Evolutionary conservation across 75 land plant genomes (phyloP).

Genomic region (Cunninghamia lanceolata): DNA sequence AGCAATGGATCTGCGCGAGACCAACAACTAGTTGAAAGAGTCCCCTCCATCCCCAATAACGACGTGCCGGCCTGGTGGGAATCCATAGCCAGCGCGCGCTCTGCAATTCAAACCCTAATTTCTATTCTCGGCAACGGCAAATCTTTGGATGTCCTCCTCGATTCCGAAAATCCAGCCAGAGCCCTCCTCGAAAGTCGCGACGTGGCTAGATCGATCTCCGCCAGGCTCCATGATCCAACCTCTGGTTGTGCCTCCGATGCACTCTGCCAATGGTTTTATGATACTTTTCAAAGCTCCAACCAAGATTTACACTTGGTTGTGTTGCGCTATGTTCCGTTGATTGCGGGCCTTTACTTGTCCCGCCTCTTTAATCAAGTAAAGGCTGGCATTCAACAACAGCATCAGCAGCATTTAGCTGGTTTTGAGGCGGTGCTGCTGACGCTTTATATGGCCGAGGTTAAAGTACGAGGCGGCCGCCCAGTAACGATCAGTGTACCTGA

Average conservation of each 20-base stretch:
- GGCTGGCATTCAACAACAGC: slow-evolving; percentile 1
- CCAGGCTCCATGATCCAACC: slow-evolving; percentile 39
- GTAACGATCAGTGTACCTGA: slow-evolving; percentile 67
- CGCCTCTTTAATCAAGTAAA: slow-evolving; percentile 24
- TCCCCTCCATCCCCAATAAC: neutral
- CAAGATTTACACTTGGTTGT: slow-evolving; percentile 78
- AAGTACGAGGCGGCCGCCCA: slow-evolving; percentile 63
- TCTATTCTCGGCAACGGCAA: slow-evolving; percentile 25
- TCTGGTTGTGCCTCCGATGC: slow-evolving; percentile 86
- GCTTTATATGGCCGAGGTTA: slow-evolving; percentile 61
- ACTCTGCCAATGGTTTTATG: slow-evolving; percentile 97
- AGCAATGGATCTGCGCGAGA: neutral
- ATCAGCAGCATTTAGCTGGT: slow-evolving; percentile 65
- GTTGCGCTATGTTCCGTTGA: slow-evolving; percentile 57
- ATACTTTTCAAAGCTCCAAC: slow-evolving; percentile 73
- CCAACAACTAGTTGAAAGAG: neutral
- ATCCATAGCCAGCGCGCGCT: slow-evolving; percentile 21
- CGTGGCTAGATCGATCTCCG: slow-evolving; percentile 48
- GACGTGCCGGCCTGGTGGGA: slow-evolving; percentile 11
- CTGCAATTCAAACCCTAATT: slow-evolving; percentile 69
- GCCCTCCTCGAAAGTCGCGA: slow-evolving; percentile 62
- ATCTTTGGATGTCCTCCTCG: slow-evolving; percentile 44
- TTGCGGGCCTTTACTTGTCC: slow-evolving; percentile 68
- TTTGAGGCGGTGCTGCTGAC: slow-evolving; percentile 89
- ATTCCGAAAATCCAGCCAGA: slow-evolving; percentile 85